Evolutionary conservation across 306 rosid species (phyloP), one percentile per base, ranked within the genome.

Genomic region (Pterocarpus santalinus): DNA sequence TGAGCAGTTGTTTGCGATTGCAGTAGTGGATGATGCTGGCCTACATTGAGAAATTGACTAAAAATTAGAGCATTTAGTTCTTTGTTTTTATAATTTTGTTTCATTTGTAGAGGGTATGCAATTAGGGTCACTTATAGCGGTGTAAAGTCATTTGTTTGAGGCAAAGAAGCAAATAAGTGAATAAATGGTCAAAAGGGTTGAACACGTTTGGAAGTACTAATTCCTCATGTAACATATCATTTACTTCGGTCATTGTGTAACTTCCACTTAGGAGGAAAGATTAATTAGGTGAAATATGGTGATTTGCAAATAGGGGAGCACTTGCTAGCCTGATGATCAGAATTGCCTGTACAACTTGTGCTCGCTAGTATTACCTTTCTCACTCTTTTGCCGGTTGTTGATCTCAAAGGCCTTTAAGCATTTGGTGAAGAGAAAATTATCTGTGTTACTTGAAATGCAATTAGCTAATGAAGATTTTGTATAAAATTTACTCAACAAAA

Each of bases 161-260:
- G 11, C 46, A 64, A 36, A 64, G n/a, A 62, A 56, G 62, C 30
- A 62, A 63, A 63, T 34, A 15, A 44, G 46, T 64, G 72, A 2
- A 38, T 10, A 49, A 10, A 3, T 49, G n/a, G 53, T 49, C 55
- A 41, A 63, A 58, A 58, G 57, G 14, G 46, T 34, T 64, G 52
- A 44, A 55, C 44, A 76, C 63, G 72, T 65, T 76, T 56, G 22
- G 32, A 30, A 14, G 32, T 69, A 46, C 43, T 28, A 35, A 65
- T 35, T 78, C 43, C 1, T 8, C 52, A 17, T 15, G 81, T 74
- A 78, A 78, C 79, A 46, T 82, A 62, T 57, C 46, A 82, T 68
- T 67, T 82, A 78, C 22, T 85, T 65, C 28, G 3, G 70, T 81
- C 41, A 28, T 51, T 44, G 36, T 32, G 82, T 85, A 81, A 81